These are phyloP conservation scores for Pilasporangium apinafurcum DNA, from an alignment of 352 stramenopile species.

Conservation along the genomic window DNA sequence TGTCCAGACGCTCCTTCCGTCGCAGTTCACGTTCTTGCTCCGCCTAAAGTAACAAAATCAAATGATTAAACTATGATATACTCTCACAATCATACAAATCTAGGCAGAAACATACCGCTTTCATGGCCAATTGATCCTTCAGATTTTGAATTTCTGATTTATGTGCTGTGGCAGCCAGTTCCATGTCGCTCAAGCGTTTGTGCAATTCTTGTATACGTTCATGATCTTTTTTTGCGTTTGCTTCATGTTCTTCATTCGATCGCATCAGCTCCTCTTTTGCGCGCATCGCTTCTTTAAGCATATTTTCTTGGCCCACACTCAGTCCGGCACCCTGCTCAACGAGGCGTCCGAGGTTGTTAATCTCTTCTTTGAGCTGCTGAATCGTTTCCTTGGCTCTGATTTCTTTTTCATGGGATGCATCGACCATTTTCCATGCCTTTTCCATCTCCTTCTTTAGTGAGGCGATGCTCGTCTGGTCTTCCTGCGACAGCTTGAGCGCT, in stretches of 20 bases:
- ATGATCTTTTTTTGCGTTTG: constrained; percentile 76
- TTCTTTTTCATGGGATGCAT: constrained; percentile 93
- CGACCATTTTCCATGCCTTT: constrained; percentile 93
- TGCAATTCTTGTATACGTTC: constrained; percentile 78
- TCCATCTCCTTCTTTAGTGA: constrained; percentile 96
- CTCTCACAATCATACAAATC: neutral
- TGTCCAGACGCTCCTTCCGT: constrained; percentile 87
- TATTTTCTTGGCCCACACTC: constrained; percentile 90
- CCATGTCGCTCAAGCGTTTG: constrained; percentile 57
- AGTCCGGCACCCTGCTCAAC: constrained; percentile 92
- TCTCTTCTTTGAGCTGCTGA: constrained; percentile 94
- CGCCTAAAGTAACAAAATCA: constrained; percentile 29
- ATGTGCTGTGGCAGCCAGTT: constrained; percentile 36
- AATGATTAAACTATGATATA: constrained; percentile 11
- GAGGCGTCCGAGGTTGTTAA: constrained; percentile 92
- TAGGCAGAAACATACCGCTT: constrained; percentile 29
- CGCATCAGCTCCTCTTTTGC: constrained; percentile 87
- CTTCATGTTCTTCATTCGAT: constrained; percentile 81
- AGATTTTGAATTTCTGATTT: constrained; percentile 79
- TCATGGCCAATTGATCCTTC: constrained; percentile 82
- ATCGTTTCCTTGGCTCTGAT: constrained; percentile 93
- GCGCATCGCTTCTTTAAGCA: constrained; percentile 88
- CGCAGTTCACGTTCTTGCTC: constrained; percentile 88
- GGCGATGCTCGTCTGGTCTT: constrained; percentile 91
- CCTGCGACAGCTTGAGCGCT: constrained; percentile 91